Conservation (phyloP, 805 yeast species). For the Candida stauntonica region DNA sequence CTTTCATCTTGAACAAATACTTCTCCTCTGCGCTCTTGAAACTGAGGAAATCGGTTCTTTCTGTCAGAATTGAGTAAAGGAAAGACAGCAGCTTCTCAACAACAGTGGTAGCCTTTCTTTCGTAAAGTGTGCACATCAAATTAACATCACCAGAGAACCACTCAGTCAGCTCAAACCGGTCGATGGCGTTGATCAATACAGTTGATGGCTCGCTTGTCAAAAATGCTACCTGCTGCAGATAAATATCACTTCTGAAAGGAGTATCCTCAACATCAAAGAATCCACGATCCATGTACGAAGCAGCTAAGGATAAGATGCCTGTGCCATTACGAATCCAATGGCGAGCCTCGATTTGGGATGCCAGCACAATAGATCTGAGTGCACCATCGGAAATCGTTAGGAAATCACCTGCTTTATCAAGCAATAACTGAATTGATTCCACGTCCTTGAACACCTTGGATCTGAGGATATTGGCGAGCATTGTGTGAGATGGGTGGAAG, state of each 20-base stretch:
- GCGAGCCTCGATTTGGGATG: slow-evolving; percentile 57
- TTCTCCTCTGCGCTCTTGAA: slow-evolving; percentile 30
- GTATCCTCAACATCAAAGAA: slow-evolving; percentile 34
- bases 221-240: slow-evolving; percentile 58
- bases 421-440: neutral
- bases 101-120: slow-evolving; percentile 48
- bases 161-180: slow-evolving; percentile 52
- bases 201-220: slow-evolving; percentile 45
- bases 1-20: slow-evolving; percentile 30
- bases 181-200: slow-evolving; percentile 54
- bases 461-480: slow-evolving; percentile 37
- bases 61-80: slow-evolving; percentile 64
- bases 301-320: slow-evolving; percentile 46
- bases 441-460: neutral
- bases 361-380: slow-evolving; percentile 54
- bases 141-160: slow-evolving; percentile 41
- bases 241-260: slow-evolving; percentile 71
- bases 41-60: slow-evolving; percentile 56
- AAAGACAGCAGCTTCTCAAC: slow-evolving; percentile 77
- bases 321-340: slow-evolving; percentile 75
- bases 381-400: slow-evolving; percentile 51
- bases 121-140: slow-evolving; percentile 41
- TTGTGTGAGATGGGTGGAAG: slow-evolving; percentile 54
- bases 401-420: slow-evolving; percentile 33
- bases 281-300: slow-evolving; percentile 39